Evolutionary conservation across 257 asterid genomes (phyloP), one percentile per base, ranked within the genome.

Genomic region (Linderniella brevidens): DNA sequence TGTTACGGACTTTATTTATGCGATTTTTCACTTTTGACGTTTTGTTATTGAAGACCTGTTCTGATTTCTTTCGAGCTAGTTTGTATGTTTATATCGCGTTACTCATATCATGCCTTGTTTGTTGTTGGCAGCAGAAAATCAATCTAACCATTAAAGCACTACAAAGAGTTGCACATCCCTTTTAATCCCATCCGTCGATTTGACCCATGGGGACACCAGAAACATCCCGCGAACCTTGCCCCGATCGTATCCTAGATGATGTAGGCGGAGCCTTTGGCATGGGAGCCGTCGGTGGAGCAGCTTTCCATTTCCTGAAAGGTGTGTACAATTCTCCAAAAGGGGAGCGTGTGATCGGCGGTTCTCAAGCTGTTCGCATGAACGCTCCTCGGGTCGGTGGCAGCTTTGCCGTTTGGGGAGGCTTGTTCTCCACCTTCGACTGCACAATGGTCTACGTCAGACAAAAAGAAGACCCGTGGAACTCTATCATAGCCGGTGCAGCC

Each of bases 391-490:
- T 87, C 14, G 95, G 97, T 48, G 97, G 97, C 19, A 72, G 97
- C 71, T 87, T 87, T 66, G 97, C 97, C 19, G 93, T 87, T 3
- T 87, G 97, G 97, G 95, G 95, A 13, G 94, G 92, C 3, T 84
- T 86, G 13, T 86, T 86, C 53, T 86, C 96, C 57, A 76, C 92
- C 13, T 86, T 86, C 37, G 96, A 86, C 64, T 82, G 96, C 67
- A 64, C 86, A 8, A 74, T 82, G 94, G 96, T 86, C 15, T 82
- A 78, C 25, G 4, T 86, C 41, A 81, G 94, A 14, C 92, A 76
- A 58, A 86, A 82, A 37, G 96, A 86, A 68, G 96, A 86, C 54
- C 96, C 96, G 0, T 82, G 94, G 96, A 86, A 84, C 67, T 77
- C 95, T 16, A 84, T 84, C 46, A 65, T 84, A 11, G 81, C 95